Conservation (phyloP, 2,329 filamentous ascomycete species). For the Cladosporium cucumerinum region DNA sequence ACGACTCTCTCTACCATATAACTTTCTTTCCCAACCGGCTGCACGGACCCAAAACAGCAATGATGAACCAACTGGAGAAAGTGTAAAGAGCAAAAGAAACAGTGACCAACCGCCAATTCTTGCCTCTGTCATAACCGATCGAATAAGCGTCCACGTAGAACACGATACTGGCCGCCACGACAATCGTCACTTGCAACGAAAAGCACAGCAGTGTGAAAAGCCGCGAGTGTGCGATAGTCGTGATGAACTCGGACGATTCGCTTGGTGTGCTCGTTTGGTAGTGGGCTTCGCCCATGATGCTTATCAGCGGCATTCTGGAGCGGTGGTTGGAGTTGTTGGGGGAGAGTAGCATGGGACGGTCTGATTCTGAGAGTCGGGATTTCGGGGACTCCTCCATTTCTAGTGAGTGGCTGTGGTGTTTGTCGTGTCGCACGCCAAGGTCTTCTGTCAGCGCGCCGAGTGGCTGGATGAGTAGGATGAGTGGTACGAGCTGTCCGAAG, state of each 20-base stretch:
- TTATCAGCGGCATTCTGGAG: not conserved
- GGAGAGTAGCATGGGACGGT: not conserved
- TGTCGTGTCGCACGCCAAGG: conserved; percentile 8
- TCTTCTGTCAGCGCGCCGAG: conserved; percentile 24
- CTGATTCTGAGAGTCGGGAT: not conserved
- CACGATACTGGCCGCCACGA: not conserved
- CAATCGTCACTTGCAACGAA: not conserved
- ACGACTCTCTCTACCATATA: not conserved
- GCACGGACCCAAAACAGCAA: not conserved
- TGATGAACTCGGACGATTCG: not conserved
- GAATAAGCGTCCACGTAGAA: not conserved
- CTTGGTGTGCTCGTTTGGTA: not conserved
- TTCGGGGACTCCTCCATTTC: not conserved
- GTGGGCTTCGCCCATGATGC: not conserved
- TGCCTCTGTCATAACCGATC: not conserved
- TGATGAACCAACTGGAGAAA: not conserved
- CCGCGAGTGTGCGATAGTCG: not conserved
- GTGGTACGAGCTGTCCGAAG: conserved; percentile 28
- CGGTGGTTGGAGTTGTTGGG: not conserved
- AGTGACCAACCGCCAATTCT: not conserved
- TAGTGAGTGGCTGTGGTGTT: not conserved
- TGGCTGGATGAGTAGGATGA: conserved; percentile 27
- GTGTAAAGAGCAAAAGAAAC: not conserved
- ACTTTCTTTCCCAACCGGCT: conserved; percentile 2
- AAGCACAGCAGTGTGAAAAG: not conserved